Evolutionary conservation across 805 yeast species (phyloP).

Genomic region (Myxozyma neotropica): DNA sequence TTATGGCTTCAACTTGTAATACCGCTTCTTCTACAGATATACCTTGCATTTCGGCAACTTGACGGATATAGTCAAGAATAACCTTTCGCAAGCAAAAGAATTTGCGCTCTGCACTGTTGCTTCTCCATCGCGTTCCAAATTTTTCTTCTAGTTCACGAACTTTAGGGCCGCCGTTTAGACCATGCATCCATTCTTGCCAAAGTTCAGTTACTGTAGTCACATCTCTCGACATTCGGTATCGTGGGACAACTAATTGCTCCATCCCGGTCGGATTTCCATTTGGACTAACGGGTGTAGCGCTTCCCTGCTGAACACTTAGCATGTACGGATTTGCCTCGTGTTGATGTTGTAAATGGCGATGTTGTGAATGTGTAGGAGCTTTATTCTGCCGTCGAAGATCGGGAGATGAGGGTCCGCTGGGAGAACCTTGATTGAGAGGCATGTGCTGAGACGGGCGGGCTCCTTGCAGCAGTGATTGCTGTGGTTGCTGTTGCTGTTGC

Average conservation of each 20-base stretch:
- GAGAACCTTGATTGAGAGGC: conserved; percentile 2
- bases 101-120: conserved; percentile 28
- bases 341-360: conserved; percentile 24
- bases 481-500: conserved; percentile 5
- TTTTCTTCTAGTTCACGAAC: conserved; percentile 28
- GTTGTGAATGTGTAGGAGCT: conserved; percentile 23
- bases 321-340: conserved; percentile 20
- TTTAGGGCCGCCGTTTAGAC: conserved; percentile 29
- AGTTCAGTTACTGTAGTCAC: conserved; percentile 27
- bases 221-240: conserved; percentile 27
- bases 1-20: conserved; percentile 23
- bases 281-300: conserved; percentile 3
- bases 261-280: conserved; percentile 1
- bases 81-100: conserved; percentile 32
- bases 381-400: conserved; percentile 18
- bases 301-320: conserved; percentile 2
- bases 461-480: not conserved
- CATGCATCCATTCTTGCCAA: conserved; percentile 32
- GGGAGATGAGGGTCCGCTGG: conserved; percentile 4
- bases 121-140: conserved; percentile 31
- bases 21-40: conserved; percentile 22
- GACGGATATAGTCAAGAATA: conserved; percentile 22
- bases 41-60: conserved; percentile 18
- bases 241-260: conserved; percentile 17
- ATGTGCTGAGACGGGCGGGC: not conserved